Base-by-base conservation (phyloP, 306 rosid genomes). In the Cercis canadensis region DNA sequence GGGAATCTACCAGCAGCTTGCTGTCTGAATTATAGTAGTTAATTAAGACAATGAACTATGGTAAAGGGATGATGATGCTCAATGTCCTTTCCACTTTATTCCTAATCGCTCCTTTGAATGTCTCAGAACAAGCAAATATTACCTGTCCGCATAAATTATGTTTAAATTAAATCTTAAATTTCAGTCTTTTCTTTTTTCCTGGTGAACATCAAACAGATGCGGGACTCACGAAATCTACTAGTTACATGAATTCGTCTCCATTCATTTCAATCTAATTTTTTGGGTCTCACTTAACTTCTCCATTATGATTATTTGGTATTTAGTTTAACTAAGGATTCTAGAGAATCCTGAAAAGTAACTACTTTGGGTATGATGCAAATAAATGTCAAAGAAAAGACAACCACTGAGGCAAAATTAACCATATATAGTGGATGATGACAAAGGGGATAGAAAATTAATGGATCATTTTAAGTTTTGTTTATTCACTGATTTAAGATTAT, bases 41-140 rank as follows among this genome's bases (percentile, higher is more conserved):
- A 74, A 66, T 45, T 45, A 29, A 44, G 69, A 18, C 70, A 24
- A 60, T 65, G 55, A 65, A 54, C 57, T 47, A 50, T 44, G 5
- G 52, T 8, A 78, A 75, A 75, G 78, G 66, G 17, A 41, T 39
- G 64, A 7, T 56, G 36, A 72, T 60, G 70, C 62, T 73, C 36
- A 47, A 33, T 62, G 40, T 51, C 44, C 54, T 65, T 61, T 61
- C 36, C 21, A 71, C 87, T 75, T 78, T 83, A 79, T 75, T 79
- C 87, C 67, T 31, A 13, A 43, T 31, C 16, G 32, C 10, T 69
- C 41, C 65, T 65, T 61, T 14, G 14, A 64, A 7, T 64, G 44
- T 44, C 49, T 18, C 24, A 43, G 6, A 44, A 43, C 46, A 69
- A 69, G 44, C 76, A 64, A 24, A 45, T 40, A 21, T 44, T 62